Percentiles rank a stretch among this genome's conserved stretches.
Evolutionary conservation across 768 basidiomycete species (phyloP).

Genomic region (Pisolithus marmoratus): DNA sequence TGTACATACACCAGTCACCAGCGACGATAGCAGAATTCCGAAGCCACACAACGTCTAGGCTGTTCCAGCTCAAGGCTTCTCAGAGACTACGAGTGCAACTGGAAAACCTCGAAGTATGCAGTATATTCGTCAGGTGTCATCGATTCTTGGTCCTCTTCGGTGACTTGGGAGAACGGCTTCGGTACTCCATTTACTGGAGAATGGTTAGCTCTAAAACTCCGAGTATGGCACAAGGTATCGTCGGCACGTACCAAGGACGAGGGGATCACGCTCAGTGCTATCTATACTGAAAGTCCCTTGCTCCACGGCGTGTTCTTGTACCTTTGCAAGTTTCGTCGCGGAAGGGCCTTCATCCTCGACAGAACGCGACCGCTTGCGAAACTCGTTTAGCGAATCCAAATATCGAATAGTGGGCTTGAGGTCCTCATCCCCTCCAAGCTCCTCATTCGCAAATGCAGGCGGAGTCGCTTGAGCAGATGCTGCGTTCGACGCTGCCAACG

Average conservation of each 20-base stretch:
- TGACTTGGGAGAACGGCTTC: constrained; percentile 73
- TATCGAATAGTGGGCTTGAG: constrained; percentile 61
- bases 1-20: too few relatives aligned
- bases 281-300: not conserved
- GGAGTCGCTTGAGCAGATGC: constrained; percentile 61
- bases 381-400: constrained; percentile 64
- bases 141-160: constrained; percentile 85
- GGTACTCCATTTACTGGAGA: constrained; percentile 65
- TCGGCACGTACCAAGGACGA: constrained; percentile 55
- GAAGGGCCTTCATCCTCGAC: constrained; percentile 46
- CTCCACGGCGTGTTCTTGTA: constrained; percentile 23
- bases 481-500: constrained; percentile 57
- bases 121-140: constrained; percentile 95
- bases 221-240: not conserved
- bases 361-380: constrained; percentile 70
- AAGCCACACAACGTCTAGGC: too few relatives aligned
- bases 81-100: constrained; percentile 31
- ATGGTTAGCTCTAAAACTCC: not conserved
- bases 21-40: too few relatives aligned
- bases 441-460: constrained; percentile 47
- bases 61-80: too few relatives aligned
- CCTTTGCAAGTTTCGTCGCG: constrained; percentile 37
- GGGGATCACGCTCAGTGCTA: constrained; percentile 44
- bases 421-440: constrained; percentile 68
- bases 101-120: constrained; percentile 68